Evolutionary conservation across 179 eudicot species (phyloP).

Genomic region (Carnegiea gigantea): DNA sequence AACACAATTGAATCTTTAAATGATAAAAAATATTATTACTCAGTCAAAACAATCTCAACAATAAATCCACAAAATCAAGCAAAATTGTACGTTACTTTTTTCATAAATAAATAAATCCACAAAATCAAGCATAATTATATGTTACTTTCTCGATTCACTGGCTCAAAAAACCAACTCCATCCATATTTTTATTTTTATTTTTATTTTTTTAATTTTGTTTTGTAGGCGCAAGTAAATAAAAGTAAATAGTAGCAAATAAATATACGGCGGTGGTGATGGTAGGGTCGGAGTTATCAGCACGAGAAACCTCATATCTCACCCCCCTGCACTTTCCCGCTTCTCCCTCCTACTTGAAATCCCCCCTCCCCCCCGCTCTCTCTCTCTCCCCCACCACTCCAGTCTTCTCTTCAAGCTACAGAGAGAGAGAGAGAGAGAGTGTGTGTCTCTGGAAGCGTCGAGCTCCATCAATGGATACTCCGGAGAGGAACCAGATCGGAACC

Average conservation of each 20-base stretch:
- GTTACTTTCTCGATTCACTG: not conserved
- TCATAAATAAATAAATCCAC: not conserved
- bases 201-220: not conserved
- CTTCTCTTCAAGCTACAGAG: conserved; percentile 12
- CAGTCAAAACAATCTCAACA: conserved; percentile 12
- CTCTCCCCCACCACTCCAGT: conserved; percentile 12
- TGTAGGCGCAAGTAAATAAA: not conserved
- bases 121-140: not conserved
- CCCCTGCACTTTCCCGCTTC: conserved; percentile 64
- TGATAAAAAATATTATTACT: not conserved
- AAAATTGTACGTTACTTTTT: not conserved
- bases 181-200: not conserved
- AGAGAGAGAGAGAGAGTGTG: conserved; percentile 11
- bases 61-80: conserved; percentile 11
- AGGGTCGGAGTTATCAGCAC: conserved; percentile 36
- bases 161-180: not conserved
- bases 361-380: conserved; percentile 11
- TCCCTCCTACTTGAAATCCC: conserved; percentile 41
- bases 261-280: conserved; percentile 22
- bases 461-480: conserved; percentile 61
- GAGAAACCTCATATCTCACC: conserved; percentile 31
- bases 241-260: not conserved
- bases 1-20: not conserved
- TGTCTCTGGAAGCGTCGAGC: conserved; percentile 9
- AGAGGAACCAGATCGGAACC: conserved; percentile 55